Evolutionary conservation across 1,139 yeast species (phyloP).

Genomic region (Saccharomyces hybrid): DNA sequence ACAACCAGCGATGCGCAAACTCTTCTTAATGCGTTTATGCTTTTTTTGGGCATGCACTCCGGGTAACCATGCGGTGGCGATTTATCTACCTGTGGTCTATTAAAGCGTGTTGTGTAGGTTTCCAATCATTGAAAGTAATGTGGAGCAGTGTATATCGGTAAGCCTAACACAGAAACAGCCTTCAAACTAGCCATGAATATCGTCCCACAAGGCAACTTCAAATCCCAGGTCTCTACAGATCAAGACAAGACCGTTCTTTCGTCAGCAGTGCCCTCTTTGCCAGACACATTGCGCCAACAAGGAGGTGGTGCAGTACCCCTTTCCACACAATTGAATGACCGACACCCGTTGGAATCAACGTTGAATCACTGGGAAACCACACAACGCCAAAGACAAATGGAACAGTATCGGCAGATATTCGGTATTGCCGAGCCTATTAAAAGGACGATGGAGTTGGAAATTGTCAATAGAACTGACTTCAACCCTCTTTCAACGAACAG

Average conservation of each 20-base stretch:
- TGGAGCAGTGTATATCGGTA: background rate
- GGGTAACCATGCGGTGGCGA: background rate
- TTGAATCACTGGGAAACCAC: constrained; percentile 73
- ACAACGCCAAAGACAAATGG: constrained; percentile 63
- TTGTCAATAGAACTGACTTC: constrained; percentile 65
- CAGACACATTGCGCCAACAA: constrained; percentile 31
- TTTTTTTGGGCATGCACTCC: background rate
- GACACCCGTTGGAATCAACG: constrained; percentile 82
- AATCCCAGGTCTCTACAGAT: constrained; percentile 23
- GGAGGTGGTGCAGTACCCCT: constrained; percentile 35
- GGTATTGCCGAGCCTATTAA: constrained; percentile 82
- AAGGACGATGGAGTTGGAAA: constrained; percentile 73
- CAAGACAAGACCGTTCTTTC: constrained; percentile 7
- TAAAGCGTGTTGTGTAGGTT: background rate
- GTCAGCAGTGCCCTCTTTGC: constrained; percentile 27
- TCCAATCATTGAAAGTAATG: background rate
- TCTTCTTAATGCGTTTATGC: background rate
- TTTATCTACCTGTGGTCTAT: background rate
- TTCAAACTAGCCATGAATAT: constrained; percentile 19
- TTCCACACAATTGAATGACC: constrained; percentile 64
- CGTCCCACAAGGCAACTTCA: constrained; percentile 22
- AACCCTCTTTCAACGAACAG: constrained; percentile 46
- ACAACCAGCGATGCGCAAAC: background rate
- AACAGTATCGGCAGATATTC: constrained; percentile 71
- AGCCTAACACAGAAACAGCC: background rate